phyloP scores from a whole-genome alignment of 768 basidiomycete species.

The Kwoniella botswanensis region DNA sequence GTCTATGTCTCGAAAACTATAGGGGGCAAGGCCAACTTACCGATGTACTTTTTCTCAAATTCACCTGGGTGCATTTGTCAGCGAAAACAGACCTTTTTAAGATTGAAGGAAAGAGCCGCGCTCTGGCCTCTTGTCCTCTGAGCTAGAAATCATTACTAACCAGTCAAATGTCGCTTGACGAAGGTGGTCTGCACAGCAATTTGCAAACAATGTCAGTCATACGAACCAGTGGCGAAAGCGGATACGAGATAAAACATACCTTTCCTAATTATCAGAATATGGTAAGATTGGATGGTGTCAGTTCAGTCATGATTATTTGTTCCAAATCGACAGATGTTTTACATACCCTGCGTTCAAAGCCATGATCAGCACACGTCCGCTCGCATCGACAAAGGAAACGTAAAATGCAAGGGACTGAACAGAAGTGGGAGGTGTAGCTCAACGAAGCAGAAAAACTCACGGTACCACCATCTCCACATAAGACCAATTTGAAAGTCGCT shows the following conservation, averaged over 20 bases:
- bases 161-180: constrained; percentile 97
- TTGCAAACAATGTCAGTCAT: constrained; percentile 18
- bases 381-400: too few relatives aligned
- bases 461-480: constrained; percentile 69
- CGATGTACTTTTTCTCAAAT: constrained; percentile 99
- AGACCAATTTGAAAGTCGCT: constrained; percentile 98
- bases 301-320: not conserved
- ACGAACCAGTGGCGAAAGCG: constrained; percentile 19
- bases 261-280: constrained; percentile 15
- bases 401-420: too few relatives aligned
- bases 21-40: constrained; percentile 61
- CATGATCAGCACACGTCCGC: not conserved
- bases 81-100: not conserved
- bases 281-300: not conserved
- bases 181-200: constrained; percentile 78
- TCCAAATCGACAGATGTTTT: not conserved
- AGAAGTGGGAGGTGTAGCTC: too few relatives aligned
- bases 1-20: not conserved
- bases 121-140: not conserved
- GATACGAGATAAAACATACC: constrained; percentile 10
- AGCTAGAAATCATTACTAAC: constrained; percentile 24
- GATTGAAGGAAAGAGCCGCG: not conserved
- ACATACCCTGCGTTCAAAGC: not conserved
- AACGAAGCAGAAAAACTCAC: constrained; percentile 21
- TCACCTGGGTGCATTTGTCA: constrained; percentile 65